Conservation (phyloP, 192 early-diverging fungal species). For the Chytriomyces sp. region DNA sequence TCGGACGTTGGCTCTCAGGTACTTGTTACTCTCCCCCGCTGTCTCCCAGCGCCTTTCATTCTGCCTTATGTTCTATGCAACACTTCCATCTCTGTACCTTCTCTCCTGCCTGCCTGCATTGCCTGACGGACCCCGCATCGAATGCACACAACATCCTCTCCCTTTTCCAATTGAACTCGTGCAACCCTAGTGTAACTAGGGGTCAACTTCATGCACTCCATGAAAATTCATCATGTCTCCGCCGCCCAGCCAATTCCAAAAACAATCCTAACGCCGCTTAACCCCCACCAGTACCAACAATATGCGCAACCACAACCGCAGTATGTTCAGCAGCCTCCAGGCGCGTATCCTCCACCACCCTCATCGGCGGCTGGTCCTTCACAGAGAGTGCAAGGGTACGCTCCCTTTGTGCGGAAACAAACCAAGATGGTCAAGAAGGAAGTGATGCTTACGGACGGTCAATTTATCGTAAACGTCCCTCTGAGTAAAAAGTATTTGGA, state of each 20-base stretch:
- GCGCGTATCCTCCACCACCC: background rate
- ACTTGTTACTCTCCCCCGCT: background rate
- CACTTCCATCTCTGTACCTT: background rate
- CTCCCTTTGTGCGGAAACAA: constrained; percentile 13
- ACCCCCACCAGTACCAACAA: background rate
- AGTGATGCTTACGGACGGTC: constrained; percentile 29
- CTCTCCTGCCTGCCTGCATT: background rate
- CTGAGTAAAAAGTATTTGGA: constrained; percentile 49
- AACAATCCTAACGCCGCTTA: background rate
- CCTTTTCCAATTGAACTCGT: background rate
- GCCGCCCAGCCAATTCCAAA: background rate
- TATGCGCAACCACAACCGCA: constrained; percentile 1
- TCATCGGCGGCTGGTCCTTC: background rate
- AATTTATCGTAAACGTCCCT: constrained; percentile 49
- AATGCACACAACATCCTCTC: background rate
- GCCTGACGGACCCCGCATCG: background rate
- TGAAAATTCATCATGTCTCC: background rate
- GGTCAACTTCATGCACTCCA: background rate
- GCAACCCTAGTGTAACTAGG: background rate
- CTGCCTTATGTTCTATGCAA: background rate
- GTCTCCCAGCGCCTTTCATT: background rate
- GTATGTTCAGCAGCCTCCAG: background rate
- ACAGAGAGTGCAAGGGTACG: background rate
- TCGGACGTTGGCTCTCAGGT: constrained; percentile 1
- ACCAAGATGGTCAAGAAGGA: constrained; percentile 27